These are phyloP conservation scores for Cyberlindnera mycetangii DNA, from an alignment of 805 yeast genomes.

Conservation along the genomic window DNA sequence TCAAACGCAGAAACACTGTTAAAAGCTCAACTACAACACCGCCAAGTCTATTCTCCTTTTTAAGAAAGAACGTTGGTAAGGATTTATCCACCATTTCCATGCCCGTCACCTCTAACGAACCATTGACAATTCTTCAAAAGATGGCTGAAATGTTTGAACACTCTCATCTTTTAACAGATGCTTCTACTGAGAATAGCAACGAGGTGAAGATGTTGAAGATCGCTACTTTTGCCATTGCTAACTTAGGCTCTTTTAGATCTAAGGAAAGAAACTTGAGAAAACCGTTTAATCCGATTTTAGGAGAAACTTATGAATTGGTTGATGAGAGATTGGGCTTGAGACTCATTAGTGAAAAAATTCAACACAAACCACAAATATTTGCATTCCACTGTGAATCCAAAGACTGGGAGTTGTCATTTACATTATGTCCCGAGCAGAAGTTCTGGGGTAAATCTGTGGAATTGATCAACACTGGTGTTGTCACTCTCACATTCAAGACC, in stretches of 20 bases:
- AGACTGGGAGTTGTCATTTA: slow-evolving; percentile 65
- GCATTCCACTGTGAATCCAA: slow-evolving; percentile 74
- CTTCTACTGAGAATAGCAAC: slow-evolving; percentile 43
- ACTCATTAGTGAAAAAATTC: slow-evolving; percentile 77
- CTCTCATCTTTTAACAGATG: slow-evolving; percentile 59
- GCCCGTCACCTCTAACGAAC: slow-evolving; percentile 96
- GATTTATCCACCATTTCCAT: slow-evolving; percentile 81
- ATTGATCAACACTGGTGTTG: slow-evolving; percentile 68
- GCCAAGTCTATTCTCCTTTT: slow-evolving; percentile 74
- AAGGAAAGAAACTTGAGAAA: slow-evolving; percentile 78
- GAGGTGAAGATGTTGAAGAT: slow-evolving; percentile 61
- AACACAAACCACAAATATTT: slow-evolving; percentile 83
- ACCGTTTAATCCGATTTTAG: slow-evolving; percentile 92
- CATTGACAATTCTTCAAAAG: slow-evolving; percentile 76
- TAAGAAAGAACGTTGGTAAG: slow-evolving; percentile 90
- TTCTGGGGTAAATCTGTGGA: slow-evolving; percentile 96
- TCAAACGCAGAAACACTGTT: slow-evolving; percentile 54
- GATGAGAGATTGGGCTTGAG: slow-evolving; percentile 80
- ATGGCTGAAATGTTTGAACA: slow-evolving; percentile 82
- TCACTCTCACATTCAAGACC: slow-evolving; percentile 51
- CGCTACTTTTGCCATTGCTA: slow-evolving; percentile 81
- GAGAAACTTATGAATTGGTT: slow-evolving; percentile 89
- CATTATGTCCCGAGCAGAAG: slow-evolving; percentile 77
- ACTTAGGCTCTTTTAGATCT: slow-evolving; percentile 64
- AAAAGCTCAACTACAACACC: slow-evolving; percentile 63